Conservation (phyloP, 192 early-diverging fungal genomes). For the Chytriomyces sp. region DNA sequence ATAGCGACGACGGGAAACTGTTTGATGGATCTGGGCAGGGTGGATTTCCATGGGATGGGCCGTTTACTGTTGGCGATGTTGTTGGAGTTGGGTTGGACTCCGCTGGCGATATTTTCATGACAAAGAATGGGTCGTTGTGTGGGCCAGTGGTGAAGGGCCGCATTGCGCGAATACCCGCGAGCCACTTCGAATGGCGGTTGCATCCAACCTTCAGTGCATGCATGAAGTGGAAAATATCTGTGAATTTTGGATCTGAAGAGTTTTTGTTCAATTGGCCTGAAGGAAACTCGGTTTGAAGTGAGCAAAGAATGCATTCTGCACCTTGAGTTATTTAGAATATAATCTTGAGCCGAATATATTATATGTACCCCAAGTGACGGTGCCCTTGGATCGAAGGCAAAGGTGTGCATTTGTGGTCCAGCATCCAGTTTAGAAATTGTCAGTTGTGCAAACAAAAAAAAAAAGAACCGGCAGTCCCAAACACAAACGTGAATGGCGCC, state of each 20-base stretch:
- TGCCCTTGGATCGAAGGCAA: too few relatives aligned
- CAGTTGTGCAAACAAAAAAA: not conserved
- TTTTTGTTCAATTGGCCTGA: conserved; percentile 22
- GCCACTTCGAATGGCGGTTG: conserved; percentile 28
- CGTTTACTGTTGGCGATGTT: conserved; percentile 37
- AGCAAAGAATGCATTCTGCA: too few relatives aligned
- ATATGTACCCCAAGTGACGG: too few relatives aligned
- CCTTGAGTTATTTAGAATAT: too few relatives aligned
- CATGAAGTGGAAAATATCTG: conserved; percentile 28
- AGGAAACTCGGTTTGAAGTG: too few relatives aligned
- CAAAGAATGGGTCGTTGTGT: conserved; percentile 23
- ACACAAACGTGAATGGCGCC: not conserved
- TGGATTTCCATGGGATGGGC: conserved; percentile 16
- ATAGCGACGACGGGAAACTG: conserved; percentile 54
- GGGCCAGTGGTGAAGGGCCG: conserved; percentile 7
- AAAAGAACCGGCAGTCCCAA: not conserved
- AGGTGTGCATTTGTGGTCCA: not conserved
- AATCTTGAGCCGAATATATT: too few relatives aligned
- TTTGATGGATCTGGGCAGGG: conserved; percentile 43
- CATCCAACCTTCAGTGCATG: conserved; percentile 40
- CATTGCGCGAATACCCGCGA: not conserved
- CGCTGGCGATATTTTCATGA: conserved; percentile 30
- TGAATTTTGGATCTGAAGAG: conserved; percentile 35
- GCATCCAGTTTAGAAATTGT: not conserved
- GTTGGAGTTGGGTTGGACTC: conserved; percentile 37